Evolutionary conservation across 108 stramenopile species (phyloP).

Genomic region (Asterionellopsis glacialis): DNA sequence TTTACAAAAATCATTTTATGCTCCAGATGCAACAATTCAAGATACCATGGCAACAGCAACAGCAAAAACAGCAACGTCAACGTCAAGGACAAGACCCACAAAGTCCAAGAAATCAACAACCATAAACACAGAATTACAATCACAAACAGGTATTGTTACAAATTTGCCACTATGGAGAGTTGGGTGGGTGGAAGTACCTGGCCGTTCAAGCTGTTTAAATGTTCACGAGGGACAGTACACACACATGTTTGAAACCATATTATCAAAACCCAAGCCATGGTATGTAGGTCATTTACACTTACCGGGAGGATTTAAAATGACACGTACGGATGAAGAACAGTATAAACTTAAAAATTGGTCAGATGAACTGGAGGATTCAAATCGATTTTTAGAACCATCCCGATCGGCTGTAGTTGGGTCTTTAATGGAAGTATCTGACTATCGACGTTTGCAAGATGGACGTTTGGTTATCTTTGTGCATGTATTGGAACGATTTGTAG

Average conservation of each 20-base stretch:
- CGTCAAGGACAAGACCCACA: too few relatives aligned
- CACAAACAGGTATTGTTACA: slow-evolving; percentile 8
- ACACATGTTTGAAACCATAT: slow-evolving; percentile 69
- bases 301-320: slow-evolving; percentile 19
- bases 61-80: slow-evolving; percentile 15
- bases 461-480: slow-evolving; percentile 61
- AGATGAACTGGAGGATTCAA: slow-evolving; percentile 11
- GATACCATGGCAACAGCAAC: too few relatives aligned
- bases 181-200: slow-evolving; percentile 70
- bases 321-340: slow-evolving; percentile 13
- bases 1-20: slow-evolving; percentile 31
- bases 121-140: too few relatives aligned
- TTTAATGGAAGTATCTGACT: slow-evolving; percentile 59
- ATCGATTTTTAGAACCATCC: not conserved
- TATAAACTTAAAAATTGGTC: slow-evolving; percentile 33
- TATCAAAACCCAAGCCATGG: slow-evolving; percentile 35
- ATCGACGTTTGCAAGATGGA: slow-evolving; percentile 65
- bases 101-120: too few relatives aligned
- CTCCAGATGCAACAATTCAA: not conserved
- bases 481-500: slow-evolving; percentile 70
- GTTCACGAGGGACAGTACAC: slow-evolving; percentile 70
- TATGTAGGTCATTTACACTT: slow-evolving; percentile 67
- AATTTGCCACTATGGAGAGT: slow-evolving; percentile 65
- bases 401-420: slow-evolving; percentile 47
- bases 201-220: slow-evolving; percentile 67